These are phyloP conservation scores for Monosporascus sp. DNA, from an alignment of 2,329 filamentous ascomycete genomes.

Conservation along the genomic window DNA sequence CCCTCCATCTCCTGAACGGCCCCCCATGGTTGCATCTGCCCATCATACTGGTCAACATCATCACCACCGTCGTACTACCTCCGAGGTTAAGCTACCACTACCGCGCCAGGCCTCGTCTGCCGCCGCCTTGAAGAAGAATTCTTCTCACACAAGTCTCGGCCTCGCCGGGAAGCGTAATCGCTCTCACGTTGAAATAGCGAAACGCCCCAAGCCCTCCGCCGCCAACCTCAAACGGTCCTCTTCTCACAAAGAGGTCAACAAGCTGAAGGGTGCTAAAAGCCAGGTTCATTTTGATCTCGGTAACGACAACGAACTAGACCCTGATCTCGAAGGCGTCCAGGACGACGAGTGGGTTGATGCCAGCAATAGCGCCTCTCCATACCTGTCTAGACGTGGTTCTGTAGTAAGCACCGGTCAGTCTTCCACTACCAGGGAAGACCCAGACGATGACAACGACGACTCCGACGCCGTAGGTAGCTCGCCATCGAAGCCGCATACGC, in stretches of 20 bases:
- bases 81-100: conserved; percentile 46
- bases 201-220: conserved; percentile 41
- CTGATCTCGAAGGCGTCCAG: conserved; percentile 25
- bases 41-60: conserved; percentile 4
- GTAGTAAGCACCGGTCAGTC: conserved; percentile 44
- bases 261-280: conserved; percentile 37
- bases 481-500: conserved; percentile 29
- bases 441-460: background rate
- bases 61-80: conserved; percentile 43
- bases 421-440: conserved; percentile 31
- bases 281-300: conserved; percentile 62
- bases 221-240: conserved; percentile 48
- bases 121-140: conserved; percentile 46
- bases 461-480: background rate
- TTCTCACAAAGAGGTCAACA: conserved; percentile 44
- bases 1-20: conserved; percentile 37
- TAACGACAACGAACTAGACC: conserved; percentile 35
- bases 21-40: conserved; percentile 20
- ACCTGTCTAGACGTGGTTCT: conserved; percentile 45
- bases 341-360: conserved; percentile 65
- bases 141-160: conserved; percentile 44
- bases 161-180: conserved; percentile 47
- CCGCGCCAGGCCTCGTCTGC: conserved; percentile 37
- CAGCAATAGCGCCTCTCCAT: conserved; percentile 57
- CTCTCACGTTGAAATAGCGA: conserved; percentile 51